Evolutionary conservation across 140 eudicot genomes (phyloP).

Genomic region (Ambrosia hybrid): DNA sequence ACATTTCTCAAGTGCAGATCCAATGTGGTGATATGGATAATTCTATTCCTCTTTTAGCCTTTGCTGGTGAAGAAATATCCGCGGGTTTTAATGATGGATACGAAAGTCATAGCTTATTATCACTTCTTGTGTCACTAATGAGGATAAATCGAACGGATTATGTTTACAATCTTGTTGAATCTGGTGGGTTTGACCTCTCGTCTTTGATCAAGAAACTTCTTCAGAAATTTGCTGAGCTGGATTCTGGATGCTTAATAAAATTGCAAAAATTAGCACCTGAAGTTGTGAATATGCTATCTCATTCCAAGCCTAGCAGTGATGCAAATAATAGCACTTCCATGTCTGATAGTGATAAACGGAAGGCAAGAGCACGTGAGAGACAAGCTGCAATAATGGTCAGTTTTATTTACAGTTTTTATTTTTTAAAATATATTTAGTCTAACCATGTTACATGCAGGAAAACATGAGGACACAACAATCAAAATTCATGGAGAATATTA

Average conservation of each 20-base stretch:
- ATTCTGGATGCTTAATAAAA: constrained; percentile 51
- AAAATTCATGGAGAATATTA: constrained; percentile 66
- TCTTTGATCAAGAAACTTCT: constrained; percentile 55
- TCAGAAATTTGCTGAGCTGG: constrained; percentile 81
- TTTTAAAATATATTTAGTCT: neutral
- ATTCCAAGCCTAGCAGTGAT: constrained; percentile 31
- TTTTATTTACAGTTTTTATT: neutral
- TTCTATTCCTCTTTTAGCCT: constrained; percentile 59
- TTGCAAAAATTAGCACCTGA: constrained; percentile 71
- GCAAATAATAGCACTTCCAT: constrained; percentile 23
- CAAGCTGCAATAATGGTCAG: constrained; percentile 95
- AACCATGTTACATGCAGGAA: constrained; percentile 52
- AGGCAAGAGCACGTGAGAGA: constrained; percentile 91
- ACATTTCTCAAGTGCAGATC: constrained; percentile 51
- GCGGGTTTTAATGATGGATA: constrained; percentile 37
- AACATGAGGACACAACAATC: constrained; percentile 96
- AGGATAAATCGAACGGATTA: constrained; percentile 50
- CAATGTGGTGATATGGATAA: constrained; percentile 32
- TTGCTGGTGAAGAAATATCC: constrained; percentile 65
- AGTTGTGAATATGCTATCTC: constrained; percentile 51
- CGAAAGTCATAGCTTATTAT: constrained; percentile 68
- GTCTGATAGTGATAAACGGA: constrained; percentile 71
- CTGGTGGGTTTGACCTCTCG: constrained; percentile 62
- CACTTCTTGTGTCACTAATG: constrained; percentile 81
- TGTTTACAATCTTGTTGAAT: constrained; percentile 44